These are phyloP conservation scores for Stropharia rugosoannulata DNA, from an alignment of 768 basidiomycete genomes.

Conservation along the genomic window DNA sequence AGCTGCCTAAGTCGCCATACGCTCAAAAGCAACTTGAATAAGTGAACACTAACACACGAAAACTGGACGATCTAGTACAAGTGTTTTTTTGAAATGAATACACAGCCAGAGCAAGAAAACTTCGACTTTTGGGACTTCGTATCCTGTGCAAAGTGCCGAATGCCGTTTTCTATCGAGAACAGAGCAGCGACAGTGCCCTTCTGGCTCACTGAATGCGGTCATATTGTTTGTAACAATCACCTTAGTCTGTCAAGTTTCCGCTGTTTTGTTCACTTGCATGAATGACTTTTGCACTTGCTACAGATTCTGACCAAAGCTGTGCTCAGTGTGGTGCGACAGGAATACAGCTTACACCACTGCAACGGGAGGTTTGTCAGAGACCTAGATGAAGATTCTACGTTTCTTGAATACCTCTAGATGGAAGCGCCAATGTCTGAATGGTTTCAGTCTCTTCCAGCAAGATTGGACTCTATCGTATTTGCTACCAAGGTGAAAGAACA, in stretches of 20 bases:
- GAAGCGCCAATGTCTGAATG: slow-evolving; percentile 80
- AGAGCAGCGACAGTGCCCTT: slow-evolving; percentile 64
- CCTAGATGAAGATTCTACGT: not conserved
- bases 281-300: slow-evolving; percentile 1
- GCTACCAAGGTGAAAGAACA: slow-evolving; percentile 56
- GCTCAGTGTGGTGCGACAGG: slow-evolving; percentile 60
- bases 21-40: too few relatives aligned
- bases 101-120: slow-evolving; percentile 30
- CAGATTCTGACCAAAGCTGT: slow-evolving; percentile 76
- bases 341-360: slow-evolving; percentile 72
- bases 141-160: slow-evolving; percentile 65
- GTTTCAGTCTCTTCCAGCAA: slow-evolving; percentile 65
- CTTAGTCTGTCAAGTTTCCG: slow-evolving; percentile 52
- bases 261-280: not conserved
- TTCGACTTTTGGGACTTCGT: slow-evolving; percentile 85
- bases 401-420: slow-evolving; percentile 46
- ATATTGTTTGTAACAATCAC: slow-evolving; percentile 83
- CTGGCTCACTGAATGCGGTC: slow-evolving; percentile 88
- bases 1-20: too few relatives aligned
- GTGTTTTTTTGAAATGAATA: slow-evolving; percentile 18
- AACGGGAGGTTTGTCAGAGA: slow-evolving; percentile 57
- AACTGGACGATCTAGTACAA: too few relatives aligned
- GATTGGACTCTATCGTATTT: slow-evolving; percentile 63
- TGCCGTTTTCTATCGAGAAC: slow-evolving; percentile 56
- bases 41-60: too few relatives aligned